A percentile compares a stretch with the other conserved stretches of the same genome.
Evolutionary conservation across 306 rosid species (phyloP).

Genomic region (Medicago truncatula): MtrunA17r5.0-ANR NC_053045.1:61723001-61723500

Average conservation of each 20-base stretch:
- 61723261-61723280: slow-evolving; percentile 56
- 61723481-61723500: background rate
- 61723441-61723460: slow-evolving; percentile 29
- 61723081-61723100: background rate
- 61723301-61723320: slow-evolving; percentile 64
- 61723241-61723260: background rate
- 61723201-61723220: slow-evolving; percentile 42
- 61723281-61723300: slow-evolving; percentile 69
- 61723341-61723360: background rate
- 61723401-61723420: slow-evolving; percentile 40
- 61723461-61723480: slow-evolving; percentile 10
- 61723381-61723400: slow-evolving; percentile 53
- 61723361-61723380: slow-evolving; percentile 73
- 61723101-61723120: background rate
- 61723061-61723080: too few relatives aligned
- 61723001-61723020: too few relatives aligned
- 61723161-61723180: background rate
- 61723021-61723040: too few relatives aligned
- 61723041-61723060: too few relatives aligned
- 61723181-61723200: slow-evolving; percentile 5
- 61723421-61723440: slow-evolving; percentile 15
- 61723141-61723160: slow-evolving; percentile 37
- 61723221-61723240: slow-evolving; percentile 36
- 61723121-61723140: slow-evolving; percentile 18
- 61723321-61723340: slow-evolving; percentile 43